These are phyloP conservation scores for Fusarium sp. DNA, from an alignment of 2,329 filamentous ascomycete species.

Conservation along the genomic window DNA sequence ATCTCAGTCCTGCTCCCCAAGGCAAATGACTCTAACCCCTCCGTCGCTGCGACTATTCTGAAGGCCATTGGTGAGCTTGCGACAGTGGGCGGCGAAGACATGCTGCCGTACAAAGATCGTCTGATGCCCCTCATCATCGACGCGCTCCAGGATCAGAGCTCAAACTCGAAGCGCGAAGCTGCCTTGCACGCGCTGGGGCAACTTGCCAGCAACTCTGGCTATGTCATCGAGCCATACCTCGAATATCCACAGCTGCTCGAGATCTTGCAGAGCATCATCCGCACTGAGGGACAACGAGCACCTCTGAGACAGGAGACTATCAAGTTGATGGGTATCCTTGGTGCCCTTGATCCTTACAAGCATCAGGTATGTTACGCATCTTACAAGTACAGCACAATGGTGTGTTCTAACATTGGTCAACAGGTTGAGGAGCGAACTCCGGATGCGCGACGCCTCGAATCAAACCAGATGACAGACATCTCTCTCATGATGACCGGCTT, in stretches of 20 bases:
- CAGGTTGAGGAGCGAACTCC: constrained; percentile 92
- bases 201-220: constrained; percentile 94
- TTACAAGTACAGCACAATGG: background rate
- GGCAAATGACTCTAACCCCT: constrained; percentile 85
- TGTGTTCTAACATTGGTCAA: constrained; percentile 48
- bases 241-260: constrained; percentile 96
- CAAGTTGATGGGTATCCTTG: constrained; percentile 94
- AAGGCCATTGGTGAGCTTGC: constrained; percentile 95
- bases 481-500: constrained; percentile 98
- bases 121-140: constrained; percentile 97
- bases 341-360: constrained; percentile 95
- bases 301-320: constrained; percentile 93
- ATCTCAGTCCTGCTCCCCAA: constrained; percentile 95
- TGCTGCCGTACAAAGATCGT: constrained; percentile 90
- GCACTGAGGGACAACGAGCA: constrained; percentile 88
- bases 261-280: constrained; percentile 93
- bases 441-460: constrained; percentile 77
- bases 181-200: constrained; percentile 93
- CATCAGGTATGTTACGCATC: constrained; percentile 73
- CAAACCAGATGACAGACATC: constrained; percentile 86
- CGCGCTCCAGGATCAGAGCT: constrained; percentile 93
- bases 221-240: constrained; percentile 95
- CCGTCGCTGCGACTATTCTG: constrained; percentile 94
- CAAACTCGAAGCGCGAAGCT: constrained; percentile 89
- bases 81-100: constrained; percentile 93